Evolutionary conservation across 2,329 filamentous ascomycete species (phyloP), one percentile per base, ranked within the genome.

Genomic region (Botrytis deweyae): DNA sequence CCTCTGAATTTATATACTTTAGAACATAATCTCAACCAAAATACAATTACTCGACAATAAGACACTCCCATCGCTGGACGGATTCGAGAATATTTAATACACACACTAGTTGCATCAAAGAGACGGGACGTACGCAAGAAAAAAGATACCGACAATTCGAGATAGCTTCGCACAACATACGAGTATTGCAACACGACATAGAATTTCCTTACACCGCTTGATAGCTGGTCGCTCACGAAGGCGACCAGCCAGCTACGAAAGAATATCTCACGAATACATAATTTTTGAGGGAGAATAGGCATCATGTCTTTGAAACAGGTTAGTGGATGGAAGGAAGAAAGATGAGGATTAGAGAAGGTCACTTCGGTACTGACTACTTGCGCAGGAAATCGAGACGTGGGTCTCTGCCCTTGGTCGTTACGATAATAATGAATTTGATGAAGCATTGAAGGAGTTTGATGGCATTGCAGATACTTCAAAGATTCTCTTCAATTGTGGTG

Each of bases 401-500:
- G 96, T 98, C 78, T 87, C 91, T 82, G 96, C 96, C 83, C 90
- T 99, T 72, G 90, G 87, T 79, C 91, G 92, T 82, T 99, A 99
- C 85, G 96, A 99, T 85, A 96, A 95, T 85, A 97, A 97, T 84
- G 94, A 99, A 81, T 98, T 97, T 84, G 95, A 98, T 80, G 92
- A 95, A 78, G 91, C 96, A 42, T 85, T 98, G 76, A 89, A 87
- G 79, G 89, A 93, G 75, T 98, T 99, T 81, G 92, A 93, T 76
- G 89, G 87, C 78, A 97, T 99, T 80, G 88, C 92, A 75, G 96
- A 98, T 82, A 99, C 96, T 0, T 98, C 96, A 79, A 98, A 97
- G 86, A 99, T 99, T 76, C 87, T 97, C 75, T 99, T 99, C 87
- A 99, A 99, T 81, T 97, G 95, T 84, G 96, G 96, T 78, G 95